These are phyloP conservation scores for Blastobotrys petasosporus DNA, from an alignment of 1,139 yeast species.

Conservation along the genomic window DNA sequence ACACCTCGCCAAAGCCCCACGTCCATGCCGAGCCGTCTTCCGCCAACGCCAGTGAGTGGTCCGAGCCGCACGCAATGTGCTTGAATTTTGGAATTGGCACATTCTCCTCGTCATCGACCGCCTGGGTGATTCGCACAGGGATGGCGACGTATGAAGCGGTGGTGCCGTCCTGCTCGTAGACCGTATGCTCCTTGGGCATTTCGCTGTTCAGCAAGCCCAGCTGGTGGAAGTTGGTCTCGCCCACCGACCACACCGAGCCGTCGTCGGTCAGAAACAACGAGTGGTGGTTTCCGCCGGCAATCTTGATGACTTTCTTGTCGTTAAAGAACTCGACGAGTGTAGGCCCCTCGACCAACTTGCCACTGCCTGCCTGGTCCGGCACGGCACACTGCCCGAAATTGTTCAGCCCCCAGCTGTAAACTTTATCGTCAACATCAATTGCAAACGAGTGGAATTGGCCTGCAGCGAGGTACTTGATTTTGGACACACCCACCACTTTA, in stretches of 20 bases:
- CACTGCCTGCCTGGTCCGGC: slow-evolving; percentile 70
- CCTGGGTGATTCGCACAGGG: slow-evolving; percentile 58
- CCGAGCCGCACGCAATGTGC: slow-evolving; percentile 76
- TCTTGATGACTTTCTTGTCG: slow-evolving; percentile 50
- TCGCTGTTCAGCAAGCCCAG: slow-evolving; percentile 68
- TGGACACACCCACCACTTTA: slow-evolving; percentile 38
- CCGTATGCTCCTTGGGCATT: slow-evolving; percentile 51
- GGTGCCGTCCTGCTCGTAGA: slow-evolving; percentile 70
- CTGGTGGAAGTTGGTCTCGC: slow-evolving; percentile 90
- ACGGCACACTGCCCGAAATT: slow-evolving; percentile 96
- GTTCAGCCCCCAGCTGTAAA: slow-evolving; percentile 89
- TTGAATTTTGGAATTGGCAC: slow-evolving; percentile 52
- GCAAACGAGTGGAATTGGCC: slow-evolving; percentile 98
- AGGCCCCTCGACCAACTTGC: slow-evolving; percentile 63
- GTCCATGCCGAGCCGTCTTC: slow-evolving; percentile 80
- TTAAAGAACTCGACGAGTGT: slow-evolving; percentile 58
- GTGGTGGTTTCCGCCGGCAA: slow-evolving; percentile 95
- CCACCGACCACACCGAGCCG: slow-evolving; percentile 79
- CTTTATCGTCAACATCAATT: slow-evolving; percentile 61
- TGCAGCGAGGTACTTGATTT: slow-evolving; percentile 72
- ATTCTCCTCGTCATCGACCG: slow-evolving; percentile 28
- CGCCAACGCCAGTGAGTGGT: slow-evolving; percentile 75
- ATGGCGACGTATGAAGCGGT: slow-evolving; percentile 80
- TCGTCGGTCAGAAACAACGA: slow-evolving; percentile 63
- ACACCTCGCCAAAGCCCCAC: slow-evolving; percentile 98